Evolutionary conservation across 495 filamentous ascomycete genomes (phyloP).

Genomic region (Usnea hakonensis): DNA sequence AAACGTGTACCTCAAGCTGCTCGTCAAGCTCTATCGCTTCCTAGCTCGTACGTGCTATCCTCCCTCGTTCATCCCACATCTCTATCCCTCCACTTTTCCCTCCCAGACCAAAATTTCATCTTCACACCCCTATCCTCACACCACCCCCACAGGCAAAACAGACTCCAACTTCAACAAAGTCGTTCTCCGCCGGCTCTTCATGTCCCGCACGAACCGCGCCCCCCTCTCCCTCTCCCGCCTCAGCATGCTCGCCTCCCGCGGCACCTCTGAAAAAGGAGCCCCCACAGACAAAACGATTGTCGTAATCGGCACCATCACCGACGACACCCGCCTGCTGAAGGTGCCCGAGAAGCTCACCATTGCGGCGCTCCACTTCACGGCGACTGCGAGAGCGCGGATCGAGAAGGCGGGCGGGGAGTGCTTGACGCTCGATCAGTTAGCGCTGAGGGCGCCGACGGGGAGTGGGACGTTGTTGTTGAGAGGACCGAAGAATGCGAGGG

Average conservation of each 20-base stretch:
- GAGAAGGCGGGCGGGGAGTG: constrained; percentile 86
- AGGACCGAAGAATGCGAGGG: constrained; percentile 92
- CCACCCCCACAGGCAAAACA: constrained; percentile 63
- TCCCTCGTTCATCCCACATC: constrained; percentile 32
- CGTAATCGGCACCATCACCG: constrained; percentile 86
- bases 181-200: constrained; percentile 91
- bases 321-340: constrained; percentile 84
- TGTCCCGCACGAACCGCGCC: constrained; percentile 94
- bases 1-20: constrained; percentile 93
- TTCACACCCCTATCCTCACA: constrained; percentile 2
- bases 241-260: constrained; percentile 51
- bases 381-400: constrained; percentile 88
- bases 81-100: constrained; percentile 18
- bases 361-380: constrained; percentile 91
- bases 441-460: constrained; percentile 84
- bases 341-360: constrained; percentile 78
- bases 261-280: constrained; percentile 39
- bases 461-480: constrained; percentile 90
- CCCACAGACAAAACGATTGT: constrained; percentile 73
- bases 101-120: not conserved
- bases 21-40: constrained; percentile 99
- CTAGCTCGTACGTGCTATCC: constrained; percentile 71
- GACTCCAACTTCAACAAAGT: constrained; percentile 96
- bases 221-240: constrained; percentile 90
- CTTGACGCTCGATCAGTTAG: constrained; percentile 92